Evolutionary conservation across 352 stramenopile species (phyloP), one percentile per base, ranked within the genome.

Genomic region (Pythium rhizo-oryzae): DNA sequence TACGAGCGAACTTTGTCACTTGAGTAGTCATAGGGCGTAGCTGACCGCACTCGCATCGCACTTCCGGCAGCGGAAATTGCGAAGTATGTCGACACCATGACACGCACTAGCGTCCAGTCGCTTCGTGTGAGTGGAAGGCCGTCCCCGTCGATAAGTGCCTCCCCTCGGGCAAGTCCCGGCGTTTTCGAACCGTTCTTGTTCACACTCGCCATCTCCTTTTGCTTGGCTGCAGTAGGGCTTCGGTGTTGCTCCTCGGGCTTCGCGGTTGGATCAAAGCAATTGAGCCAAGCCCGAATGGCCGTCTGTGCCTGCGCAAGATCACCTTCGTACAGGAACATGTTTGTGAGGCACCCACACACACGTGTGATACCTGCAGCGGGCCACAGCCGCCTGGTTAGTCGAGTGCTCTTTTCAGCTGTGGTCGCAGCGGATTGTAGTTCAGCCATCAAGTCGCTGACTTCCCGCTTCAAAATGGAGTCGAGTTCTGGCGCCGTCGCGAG

Each of bases 101-200:
- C 78, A 0, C 89, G 85, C 33, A 96, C 89, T 18, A 96, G 62
- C 19, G 87, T 90, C 89, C 89, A 96, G 46, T 96, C 89, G 46
- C 78, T 84, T 50, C 89, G 76, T 4, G 87, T 95, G 25, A 96
- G 75, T 2, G 89, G 89, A 44, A 96, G 67, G 0, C 84, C 81
- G 62, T 95, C 89, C 6, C 86, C 87, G 62, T 93, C 87, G 6
- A 93, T 69, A 41, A 94, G 71, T 41, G 83, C 87, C 52, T 94
- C 84, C 8, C 85, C 87, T 41, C 82, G 71, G 8, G 81, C 80
- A 71, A 91, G 92, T 18, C 83, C 83, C 58, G 47, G 28, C 1
- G 33, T 46, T 24, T 69, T 69, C 0, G 49, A 21, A 9, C 43
- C 63, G 11, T 65, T 71, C 28, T 66, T 75, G 7, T 24, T 69